A percentile compares a stretch with the other conserved stretches of the same genome.
Conservation (phyloP, 2,329 filamentous ascomycete species). For the Hymenoscyphus albidus region DNA sequence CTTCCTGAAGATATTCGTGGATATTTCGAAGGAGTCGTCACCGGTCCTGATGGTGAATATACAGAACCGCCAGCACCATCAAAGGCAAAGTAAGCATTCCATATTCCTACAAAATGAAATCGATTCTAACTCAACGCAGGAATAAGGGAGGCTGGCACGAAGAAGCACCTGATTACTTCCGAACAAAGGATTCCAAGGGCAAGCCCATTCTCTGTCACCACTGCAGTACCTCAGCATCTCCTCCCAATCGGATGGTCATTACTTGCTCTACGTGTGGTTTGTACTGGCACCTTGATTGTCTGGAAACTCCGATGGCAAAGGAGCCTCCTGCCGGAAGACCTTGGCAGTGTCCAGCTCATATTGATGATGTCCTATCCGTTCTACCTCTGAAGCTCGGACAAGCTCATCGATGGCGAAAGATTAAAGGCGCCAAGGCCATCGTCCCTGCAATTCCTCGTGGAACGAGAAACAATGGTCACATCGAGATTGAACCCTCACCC, state of each 20-base stretch:
- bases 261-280: slow-evolving; percentile 79
- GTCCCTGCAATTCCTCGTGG: slow-evolving; percentile 57
- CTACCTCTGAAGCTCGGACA: slow-evolving; percentile 54
- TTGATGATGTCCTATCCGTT: slow-evolving; percentile 67
- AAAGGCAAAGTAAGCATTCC: slow-evolving; percentile 55
- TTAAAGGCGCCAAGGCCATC: slow-evolving; percentile 52
- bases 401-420: slow-evolving; percentile 58
- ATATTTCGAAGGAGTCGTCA: slow-evolving; percentile 75
- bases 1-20: slow-evolving; percentile 69
- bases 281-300: slow-evolving; percentile 89
- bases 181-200: slow-evolving; percentile 66
- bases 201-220: slow-evolving; percentile 72
- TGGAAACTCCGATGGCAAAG: slow-evolving; percentile 77
- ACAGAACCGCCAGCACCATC: slow-evolving; percentile 50
- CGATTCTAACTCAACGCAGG: slow-evolving; percentile 33
- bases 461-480: slow-evolving; percentile 64
- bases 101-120: not conserved
- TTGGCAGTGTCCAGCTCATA: slow-evolving; percentile 87
- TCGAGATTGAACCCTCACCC: slow-evolving; percentile 63
- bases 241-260: slow-evolving; percentile 66
- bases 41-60: slow-evolving; percentile 74
- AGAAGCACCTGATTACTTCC: slow-evolving; percentile 58
- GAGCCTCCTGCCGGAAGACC: slow-evolving; percentile 68
- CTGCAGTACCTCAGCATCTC: slow-evolving; percentile 64
- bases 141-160: slow-evolving; percentile 53